Evolutionary conservation across 495 filamentous ascomycete species (phyloP).

Genomic region (Xylona heveae): DNA sequence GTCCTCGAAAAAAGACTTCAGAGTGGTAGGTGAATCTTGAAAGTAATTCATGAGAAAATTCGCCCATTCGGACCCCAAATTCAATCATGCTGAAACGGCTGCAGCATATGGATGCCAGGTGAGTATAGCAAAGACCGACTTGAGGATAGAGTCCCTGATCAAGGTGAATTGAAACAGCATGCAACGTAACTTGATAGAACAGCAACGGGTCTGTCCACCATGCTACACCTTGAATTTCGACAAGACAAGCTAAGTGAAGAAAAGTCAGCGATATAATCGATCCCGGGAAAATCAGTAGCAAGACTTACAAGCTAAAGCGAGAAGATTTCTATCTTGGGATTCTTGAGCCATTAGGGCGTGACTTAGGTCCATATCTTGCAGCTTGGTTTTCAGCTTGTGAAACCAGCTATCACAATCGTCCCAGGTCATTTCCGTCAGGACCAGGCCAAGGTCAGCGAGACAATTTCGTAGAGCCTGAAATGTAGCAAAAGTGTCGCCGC

Average conservation of each 20-base stretch:
- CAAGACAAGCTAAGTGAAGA: conserved; percentile 45
- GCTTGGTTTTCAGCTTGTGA: conserved; percentile 29
- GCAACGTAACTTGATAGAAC: conserved; percentile 56
- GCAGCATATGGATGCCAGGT: conserved; percentile 52
- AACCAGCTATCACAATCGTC: conserved; percentile 60
- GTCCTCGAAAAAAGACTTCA: conserved; percentile 49
- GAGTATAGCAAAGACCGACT: conserved; percentile 51
- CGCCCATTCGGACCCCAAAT: conserved; percentile 42
- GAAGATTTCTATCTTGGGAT: conserved; percentile 28
- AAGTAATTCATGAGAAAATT: conserved; percentile 40
- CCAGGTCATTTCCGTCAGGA: conserved; percentile 42
- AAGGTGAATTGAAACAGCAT: conserved; percentile 50
- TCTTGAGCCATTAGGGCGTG: conserved; percentile 28
- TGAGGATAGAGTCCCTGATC: conserved; percentile 45
- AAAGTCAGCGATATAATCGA: no score
- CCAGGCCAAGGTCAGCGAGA: conserved; percentile 40
- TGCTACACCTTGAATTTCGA: conserved; percentile 56
- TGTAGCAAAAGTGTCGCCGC: conserved; percentile 44
- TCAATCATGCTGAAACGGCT: conserved; percentile 51
- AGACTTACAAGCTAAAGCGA: conserved; percentile 30
- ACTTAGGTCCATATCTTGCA: conserved; percentile 36
- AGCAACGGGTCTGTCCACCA: conserved; percentile 60
- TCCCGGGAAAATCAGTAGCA: no score
- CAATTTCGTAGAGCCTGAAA: conserved; percentile 47
- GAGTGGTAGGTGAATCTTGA: conserved; percentile 43